These are phyloP conservation scores for Aspergillus floridensis DNA, from an alignment of 2,329 filamentous ascomycete species.

Conservation along the genomic window DNA sequence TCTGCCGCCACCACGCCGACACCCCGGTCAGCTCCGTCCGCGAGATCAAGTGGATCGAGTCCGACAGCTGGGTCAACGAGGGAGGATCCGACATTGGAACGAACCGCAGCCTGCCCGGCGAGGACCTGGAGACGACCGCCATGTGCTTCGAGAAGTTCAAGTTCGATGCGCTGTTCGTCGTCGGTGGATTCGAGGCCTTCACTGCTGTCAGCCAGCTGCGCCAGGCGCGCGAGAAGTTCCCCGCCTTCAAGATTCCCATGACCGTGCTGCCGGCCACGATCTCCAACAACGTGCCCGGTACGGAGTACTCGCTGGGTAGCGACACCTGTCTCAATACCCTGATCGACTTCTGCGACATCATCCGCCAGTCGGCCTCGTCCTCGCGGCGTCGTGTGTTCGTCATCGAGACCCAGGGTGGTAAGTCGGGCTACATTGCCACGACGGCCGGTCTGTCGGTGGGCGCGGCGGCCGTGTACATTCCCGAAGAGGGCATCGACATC, in stretches of 20 bases:
- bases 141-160: constrained; percentile 80
- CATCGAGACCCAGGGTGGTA: constrained; percentile 94
- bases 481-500: constrained; percentile 91
- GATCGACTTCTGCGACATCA: constrained; percentile 93
- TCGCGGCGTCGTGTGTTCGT: constrained; percentile 93
- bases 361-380: constrained; percentile 93
- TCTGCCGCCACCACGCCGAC: constrained; percentile 86
- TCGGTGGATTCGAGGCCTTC: constrained; percentile 96
- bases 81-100: constrained; percentile 98
- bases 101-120: constrained; percentile 85
- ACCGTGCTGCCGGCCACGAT: constrained; percentile 91
- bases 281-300: constrained; percentile 96
- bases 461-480: constrained; percentile 90
- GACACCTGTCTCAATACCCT: constrained; percentile 96
- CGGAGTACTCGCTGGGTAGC: constrained; percentile 93
- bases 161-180: constrained; percentile 86
- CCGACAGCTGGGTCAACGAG: constrained; percentile 92
- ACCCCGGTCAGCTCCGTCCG: constrained; percentile 78
- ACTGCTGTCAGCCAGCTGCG: constrained; percentile 86
- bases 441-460: constrained; percentile 89
- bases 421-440: constrained; percentile 89
- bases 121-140: constrained; percentile 81
- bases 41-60: constrained; percentile 86
- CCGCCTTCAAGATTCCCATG: constrained; percentile 89
- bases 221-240: constrained; percentile 72